Conservation (phyloP, 2,329 filamentous ascomycete genomes). For the Fusarium temperatum region DNA sequence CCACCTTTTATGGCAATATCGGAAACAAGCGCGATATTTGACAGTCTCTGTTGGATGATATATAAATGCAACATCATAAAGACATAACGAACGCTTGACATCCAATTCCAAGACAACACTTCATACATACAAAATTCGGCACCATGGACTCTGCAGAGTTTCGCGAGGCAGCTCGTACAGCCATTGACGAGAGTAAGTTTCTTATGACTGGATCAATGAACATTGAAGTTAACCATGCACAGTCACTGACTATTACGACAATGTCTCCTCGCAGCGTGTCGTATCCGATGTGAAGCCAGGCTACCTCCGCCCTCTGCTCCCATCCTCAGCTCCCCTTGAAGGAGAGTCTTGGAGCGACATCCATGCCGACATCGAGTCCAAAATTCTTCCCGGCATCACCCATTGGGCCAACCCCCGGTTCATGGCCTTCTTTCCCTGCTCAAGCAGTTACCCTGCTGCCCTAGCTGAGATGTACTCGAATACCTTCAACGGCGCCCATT, state of each 20-base stretch:
- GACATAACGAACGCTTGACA: neutral
- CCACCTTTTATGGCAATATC: neutral
- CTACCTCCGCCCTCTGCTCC: slow-evolving; percentile 77
- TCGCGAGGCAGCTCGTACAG: slow-evolving; percentile 76
- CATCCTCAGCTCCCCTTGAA: slow-evolving; percentile 63
- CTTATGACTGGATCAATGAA: neutral
- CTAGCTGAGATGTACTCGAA: slow-evolving; percentile 92
- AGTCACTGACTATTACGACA: slow-evolving; percentile 89
- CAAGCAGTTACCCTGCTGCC: slow-evolving; percentile 84
- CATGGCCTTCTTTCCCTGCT: slow-evolving; percentile 93
- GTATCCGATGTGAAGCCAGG: slow-evolving; percentile 83
- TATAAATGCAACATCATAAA: neutral
- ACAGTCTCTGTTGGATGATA: neutral
- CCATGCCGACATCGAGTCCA: slow-evolving; percentile 81
- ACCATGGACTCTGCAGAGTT: slow-evolving; percentile 84
- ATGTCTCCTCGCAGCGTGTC: slow-evolving; percentile 75
- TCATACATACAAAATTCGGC: rapidly evolving
- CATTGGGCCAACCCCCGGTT: slow-evolving; percentile 97
- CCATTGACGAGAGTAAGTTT: slow-evolving; percentile 81
- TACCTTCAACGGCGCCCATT: slow-evolving; percentile 88
- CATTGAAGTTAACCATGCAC: neutral
- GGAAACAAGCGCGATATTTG: neutral
- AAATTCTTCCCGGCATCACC: slow-evolving; percentile 91
- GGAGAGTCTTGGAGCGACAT: slow-evolving; percentile 82
- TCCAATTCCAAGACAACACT: neutral